Percentiles rank a stretch among this genome's conserved stretches.
Conservation (phyloP, 1,284 basidiomycete species). For the Ustilago nuda region DNA sequence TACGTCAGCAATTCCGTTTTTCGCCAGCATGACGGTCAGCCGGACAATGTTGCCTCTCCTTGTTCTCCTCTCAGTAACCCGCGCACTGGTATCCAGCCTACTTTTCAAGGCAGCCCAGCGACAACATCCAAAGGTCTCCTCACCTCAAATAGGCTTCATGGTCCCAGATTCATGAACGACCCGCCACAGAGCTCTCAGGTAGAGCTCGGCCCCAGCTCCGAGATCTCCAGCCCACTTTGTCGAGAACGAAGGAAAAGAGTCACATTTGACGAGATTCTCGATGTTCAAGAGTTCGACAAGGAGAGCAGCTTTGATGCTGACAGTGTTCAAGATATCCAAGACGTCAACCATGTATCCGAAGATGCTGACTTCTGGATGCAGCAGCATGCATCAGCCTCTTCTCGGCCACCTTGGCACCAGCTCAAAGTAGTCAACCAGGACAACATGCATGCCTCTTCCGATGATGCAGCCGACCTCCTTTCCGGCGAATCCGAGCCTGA, state of each 20-base stretch:
- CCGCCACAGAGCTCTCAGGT: slow-evolving; percentile 17
- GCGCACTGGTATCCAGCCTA: slow-evolving; percentile 4
- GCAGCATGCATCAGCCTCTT: neutral
- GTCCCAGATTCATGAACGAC: slow-evolving; percentile 72
- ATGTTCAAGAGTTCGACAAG: slow-evolving; percentile 78
- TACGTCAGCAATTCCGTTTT: slow-evolving; percentile 72
- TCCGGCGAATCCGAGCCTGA: slow-evolving; percentile 46
- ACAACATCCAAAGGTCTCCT: slow-evolving; percentile 76
- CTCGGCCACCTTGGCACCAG: slow-evolving; percentile 4
- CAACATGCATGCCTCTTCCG: slow-evolving; percentile 5
- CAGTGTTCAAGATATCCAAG: slow-evolving; percentile 39
- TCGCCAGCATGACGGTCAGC: slow-evolving; percentile 72
- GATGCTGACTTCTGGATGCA: slow-evolving; percentile 37
- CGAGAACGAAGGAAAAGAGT: slow-evolving; percentile 74
- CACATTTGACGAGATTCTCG: slow-evolving; percentile 84
- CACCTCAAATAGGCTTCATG: slow-evolving; percentile 82
- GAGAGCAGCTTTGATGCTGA: slow-evolving; percentile 62
- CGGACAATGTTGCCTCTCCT: slow-evolving; percentile 45
- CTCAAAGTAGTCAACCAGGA: slow-evolving; percentile 50
- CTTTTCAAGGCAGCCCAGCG: slow-evolving; percentile 9
- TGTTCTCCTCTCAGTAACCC: slow-evolving; percentile 12
- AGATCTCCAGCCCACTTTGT: slow-evolving; percentile 16
- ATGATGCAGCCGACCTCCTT: slow-evolving; percentile 15
- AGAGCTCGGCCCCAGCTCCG: neutral
- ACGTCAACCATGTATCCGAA: slow-evolving; percentile 13